Conservation (phyloP, 441 rosid species). For the Viola pubescens region DNA sequence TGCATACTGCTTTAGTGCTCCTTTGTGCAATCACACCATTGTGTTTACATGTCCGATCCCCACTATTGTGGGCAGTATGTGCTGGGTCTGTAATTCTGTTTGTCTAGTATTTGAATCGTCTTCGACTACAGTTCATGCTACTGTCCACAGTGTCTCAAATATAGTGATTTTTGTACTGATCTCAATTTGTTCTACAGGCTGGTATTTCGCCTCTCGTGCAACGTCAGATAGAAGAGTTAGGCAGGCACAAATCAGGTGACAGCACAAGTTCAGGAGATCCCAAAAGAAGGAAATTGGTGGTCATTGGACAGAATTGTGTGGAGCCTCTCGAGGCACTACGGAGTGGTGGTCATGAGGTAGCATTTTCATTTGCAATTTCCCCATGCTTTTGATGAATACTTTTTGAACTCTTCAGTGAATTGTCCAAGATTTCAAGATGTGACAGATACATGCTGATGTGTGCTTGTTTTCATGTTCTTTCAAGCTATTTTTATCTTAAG, state of each 20-base stretch:
- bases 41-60: no score
- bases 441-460: no score
- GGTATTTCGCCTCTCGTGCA: constrained; percentile 72
- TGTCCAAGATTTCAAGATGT: no score
- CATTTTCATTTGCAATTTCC: background rate
- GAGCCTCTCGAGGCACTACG: constrained; percentile 95
- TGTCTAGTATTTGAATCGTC: background rate
- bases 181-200: constrained; percentile 37
- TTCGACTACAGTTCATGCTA: constrained; percentile 8
- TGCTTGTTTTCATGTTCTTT: background rate
- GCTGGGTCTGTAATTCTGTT: background rate
- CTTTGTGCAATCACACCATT: constrained; percentile 1
- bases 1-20: background rate
- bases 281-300: constrained; percentile 56
- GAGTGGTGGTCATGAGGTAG: constrained; percentile 63
- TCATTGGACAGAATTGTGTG: constrained; percentile 73
- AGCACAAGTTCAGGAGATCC: constrained; percentile 27
- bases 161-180: background rate
- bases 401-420: background rate
- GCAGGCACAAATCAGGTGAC: constrained; percentile 33
- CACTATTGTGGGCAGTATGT: background rate
- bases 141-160: background rate
- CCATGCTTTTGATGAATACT: background rate
- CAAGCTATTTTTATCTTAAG: no score
- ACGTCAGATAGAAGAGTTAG: constrained; percentile 64